Base-by-base conservation (phyloP, 345 rosid genomes). In the Camelina laxa region DNA sequence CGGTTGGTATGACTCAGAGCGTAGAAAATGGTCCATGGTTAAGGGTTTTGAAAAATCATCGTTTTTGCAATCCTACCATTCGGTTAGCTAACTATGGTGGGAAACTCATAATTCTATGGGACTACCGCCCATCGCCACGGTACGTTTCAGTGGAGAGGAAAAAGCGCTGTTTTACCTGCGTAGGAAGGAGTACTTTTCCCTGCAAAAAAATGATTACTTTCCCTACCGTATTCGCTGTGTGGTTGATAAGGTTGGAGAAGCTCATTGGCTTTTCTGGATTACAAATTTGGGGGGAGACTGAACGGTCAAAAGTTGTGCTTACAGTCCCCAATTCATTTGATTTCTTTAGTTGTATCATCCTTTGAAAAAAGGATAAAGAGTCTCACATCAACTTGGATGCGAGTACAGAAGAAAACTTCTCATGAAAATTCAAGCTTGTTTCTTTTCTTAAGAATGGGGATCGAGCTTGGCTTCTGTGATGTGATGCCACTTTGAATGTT, bases 381-480 rank as follows among this genome's bases (percentile, higher is more conserved):
- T 41, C 45, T 41, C 45, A 41, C 45, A n/a, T 12, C 4, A 41
- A 12, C 45, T 41, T 41, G 6, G 45, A 12, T 41, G 1, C n/a
- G n/a, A 13, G 15, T 14, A 4, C 45, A 41, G 45, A 41, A 41
- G 45, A 41, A 12, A 3, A 13, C 7, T 42, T 42, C 0, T 42
- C 47, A 13, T 13, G 47, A 42, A 13, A 42, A 14, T 42, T 65
- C 13, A 67, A 82, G 53, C 60, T 33, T 21, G 72, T 49, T 24
- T 27, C 30, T 17, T 4, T 17, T 49, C 54, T 49, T 49, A 17
- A 19, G 54, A 49, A 3, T 9, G 54, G 13, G 24, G 4, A 17
- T 49, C 22, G 9, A 47, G 51, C 17, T 47, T 47, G 21, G 51
- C 51, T 47, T 16, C 11, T 36, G 41, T 2, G 41, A 36, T 48